Evolutionary conservation across 2,329 filamentous ascomycete genomes (phyloP).

Genomic region (Talaromyces sp.): DNA sequence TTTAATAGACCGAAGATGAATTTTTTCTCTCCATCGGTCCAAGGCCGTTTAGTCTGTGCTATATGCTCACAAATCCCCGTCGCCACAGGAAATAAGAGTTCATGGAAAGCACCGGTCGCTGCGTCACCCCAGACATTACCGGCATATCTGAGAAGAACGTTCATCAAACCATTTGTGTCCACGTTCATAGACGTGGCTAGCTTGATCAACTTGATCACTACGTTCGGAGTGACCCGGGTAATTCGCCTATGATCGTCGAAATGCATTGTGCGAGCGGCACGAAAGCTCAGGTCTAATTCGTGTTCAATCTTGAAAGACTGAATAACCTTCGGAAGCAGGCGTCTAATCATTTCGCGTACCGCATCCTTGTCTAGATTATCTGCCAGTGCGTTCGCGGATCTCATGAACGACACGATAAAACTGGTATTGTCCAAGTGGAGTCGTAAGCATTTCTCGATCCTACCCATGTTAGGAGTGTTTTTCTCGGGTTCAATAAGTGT

Average conservation of each 20-base stretch:
- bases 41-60: not conserved
- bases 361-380: not conserved
- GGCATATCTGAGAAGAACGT: not conserved
- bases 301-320: conserved; percentile 1
- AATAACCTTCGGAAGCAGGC: not conserved
- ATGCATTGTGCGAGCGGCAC: not conserved
- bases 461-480: not conserved
- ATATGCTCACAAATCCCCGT: not conserved
- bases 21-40: not conserved
- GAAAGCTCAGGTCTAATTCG: not conserved
- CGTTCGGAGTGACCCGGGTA: not conserved
- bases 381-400: not conserved
- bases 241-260: no score
- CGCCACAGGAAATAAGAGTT: conserved; percentile 4
- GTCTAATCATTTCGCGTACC: not conserved
- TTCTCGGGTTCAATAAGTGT: not conserved
- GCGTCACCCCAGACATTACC: not conserved
- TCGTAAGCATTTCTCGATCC: not conserved
- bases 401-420: conserved; percentile 1
- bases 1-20: not conserved
- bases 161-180: not conserved
- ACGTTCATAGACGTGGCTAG: not conserved
- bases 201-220: not conserved
- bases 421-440: not conserved
- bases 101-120: not conserved